Evolutionary conservation across 345 rosid genomes (phyloP).

Genomic region (Corchorus olitorius): DNA sequence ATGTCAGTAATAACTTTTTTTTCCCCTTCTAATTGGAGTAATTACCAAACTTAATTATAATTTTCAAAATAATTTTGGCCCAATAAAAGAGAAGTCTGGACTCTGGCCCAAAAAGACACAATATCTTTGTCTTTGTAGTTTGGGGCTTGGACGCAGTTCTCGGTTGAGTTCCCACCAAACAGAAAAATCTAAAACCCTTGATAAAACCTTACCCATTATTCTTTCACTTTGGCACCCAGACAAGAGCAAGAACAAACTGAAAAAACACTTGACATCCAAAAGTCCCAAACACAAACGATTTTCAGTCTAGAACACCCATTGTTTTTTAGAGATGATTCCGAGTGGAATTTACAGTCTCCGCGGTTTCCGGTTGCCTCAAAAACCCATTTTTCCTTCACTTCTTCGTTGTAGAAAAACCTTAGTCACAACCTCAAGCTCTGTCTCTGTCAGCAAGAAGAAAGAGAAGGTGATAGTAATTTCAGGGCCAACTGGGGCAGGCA

Average conservation of each 20-base stretch:
- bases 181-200: constrained; percentile 12
- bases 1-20: not conserved
- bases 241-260: not conserved
- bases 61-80: not conserved
- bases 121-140: not conserved
- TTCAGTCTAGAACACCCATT: not conserved
- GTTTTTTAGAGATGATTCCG: constrained; percentile 34
- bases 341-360: constrained; percentile 49
- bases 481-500: constrained; percentile 94
- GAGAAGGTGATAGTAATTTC: constrained; percentile 82
- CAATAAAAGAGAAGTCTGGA: too few species aligned
- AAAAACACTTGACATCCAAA: not conserved
- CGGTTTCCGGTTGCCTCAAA: constrained; percentile 42
- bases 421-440: constrained; percentile 36
- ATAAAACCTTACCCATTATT: constrained; percentile 9
- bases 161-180: not conserved
- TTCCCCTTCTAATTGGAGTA: too few species aligned
- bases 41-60: too few species aligned
- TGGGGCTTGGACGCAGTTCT: not conserved
- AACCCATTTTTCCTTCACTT: constrained; percentile 28
- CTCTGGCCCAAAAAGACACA: not conserved
- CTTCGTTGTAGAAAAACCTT: constrained; percentile 39
- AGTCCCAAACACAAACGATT: not conserved
- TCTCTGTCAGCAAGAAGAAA: constrained; percentile 32
- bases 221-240: not conserved